Percentiles rank a stretch among this genome's conserved stretches.
These are phyloP conservation scores for Penicillium vulpinum DNA, from an alignment of 2,329 filamentous ascomycete genomes.

Conservation along the genomic window DNA sequence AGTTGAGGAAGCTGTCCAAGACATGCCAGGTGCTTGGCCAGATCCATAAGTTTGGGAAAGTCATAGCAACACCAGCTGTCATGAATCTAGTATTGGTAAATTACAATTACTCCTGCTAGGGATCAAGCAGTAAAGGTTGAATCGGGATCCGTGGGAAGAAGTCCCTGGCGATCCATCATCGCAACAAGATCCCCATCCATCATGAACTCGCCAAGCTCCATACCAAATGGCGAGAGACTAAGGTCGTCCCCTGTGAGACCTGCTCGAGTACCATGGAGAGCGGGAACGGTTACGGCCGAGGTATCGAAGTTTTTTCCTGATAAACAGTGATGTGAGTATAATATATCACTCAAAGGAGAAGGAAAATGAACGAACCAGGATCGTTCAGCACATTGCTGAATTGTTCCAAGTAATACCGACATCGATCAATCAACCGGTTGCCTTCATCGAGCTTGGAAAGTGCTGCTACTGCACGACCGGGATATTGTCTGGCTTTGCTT, in stretches of 20 bases:
- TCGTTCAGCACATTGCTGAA: conserved; percentile 14
- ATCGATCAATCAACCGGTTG: conserved; percentile 34
- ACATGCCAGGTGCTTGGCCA: no score
- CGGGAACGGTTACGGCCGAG: neutral
- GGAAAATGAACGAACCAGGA: neutral
- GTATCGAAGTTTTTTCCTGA: conserved; percentile 3
- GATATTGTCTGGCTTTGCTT: conserved; percentile 12
- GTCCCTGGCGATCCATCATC: conserved; percentile 1
- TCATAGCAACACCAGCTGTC: neutral
- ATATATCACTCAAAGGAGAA: neutral
- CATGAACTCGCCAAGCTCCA: conserved; percentile 42
- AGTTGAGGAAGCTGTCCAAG: no score
- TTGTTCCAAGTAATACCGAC: conserved; percentile 29
- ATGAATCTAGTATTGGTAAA: neutral
- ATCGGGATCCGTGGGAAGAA: neutral
- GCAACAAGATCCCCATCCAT: conserved; percentile 34
- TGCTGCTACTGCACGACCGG: conserved; percentile 22
- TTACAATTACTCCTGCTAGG: neutral
- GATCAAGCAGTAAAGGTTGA: neutral
- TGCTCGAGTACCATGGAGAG: neutral
- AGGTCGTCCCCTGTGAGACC: neutral
- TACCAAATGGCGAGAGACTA: conserved; percentile 28
- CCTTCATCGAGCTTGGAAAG: conserved; percentile 29
- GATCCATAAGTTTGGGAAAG: no score
- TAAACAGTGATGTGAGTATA: neutral